Conservation (phyloP, 1,139 yeast genomes). For the Sugiyamaella pinicola region DNA sequence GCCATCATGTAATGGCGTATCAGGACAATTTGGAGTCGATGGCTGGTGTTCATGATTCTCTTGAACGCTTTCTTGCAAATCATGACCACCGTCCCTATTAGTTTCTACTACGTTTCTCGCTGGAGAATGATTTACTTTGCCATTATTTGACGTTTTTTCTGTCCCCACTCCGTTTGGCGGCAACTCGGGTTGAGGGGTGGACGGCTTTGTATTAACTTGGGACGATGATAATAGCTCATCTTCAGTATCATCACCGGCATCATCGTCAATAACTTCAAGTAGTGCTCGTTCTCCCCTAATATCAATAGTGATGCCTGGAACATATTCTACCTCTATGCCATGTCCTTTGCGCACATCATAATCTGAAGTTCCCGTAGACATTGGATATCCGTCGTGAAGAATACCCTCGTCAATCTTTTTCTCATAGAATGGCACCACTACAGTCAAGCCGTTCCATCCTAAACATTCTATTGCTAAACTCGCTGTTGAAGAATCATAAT, state of each 20-base stretch:
- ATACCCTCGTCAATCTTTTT: slow-evolving; percentile 12
- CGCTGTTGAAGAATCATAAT: slow-evolving; percentile 35
- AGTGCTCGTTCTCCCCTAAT: slow-evolving; percentile 61
- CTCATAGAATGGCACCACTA: slow-evolving; percentile 54
- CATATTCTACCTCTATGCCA: slow-evolving; percentile 55
- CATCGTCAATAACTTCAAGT: slow-evolving; percentile 53
- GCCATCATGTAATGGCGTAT: slow-evolving; percentile 4
- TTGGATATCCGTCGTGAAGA: slow-evolving; percentile 30
- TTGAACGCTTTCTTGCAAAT: too few relatives aligned
- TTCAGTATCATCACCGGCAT: slow-evolving; percentile 44
- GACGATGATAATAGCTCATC: slow-evolving; percentile 32
- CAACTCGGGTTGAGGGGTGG: slow-evolving; percentile 12
- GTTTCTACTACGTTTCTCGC: too few relatives aligned
- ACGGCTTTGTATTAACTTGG: slow-evolving; percentile 5
- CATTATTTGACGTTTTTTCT: too few relatives aligned
- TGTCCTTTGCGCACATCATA: slow-evolving; percentile 49
- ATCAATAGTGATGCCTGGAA: slow-evolving; percentile 61
- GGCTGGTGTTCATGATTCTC: not conserved
- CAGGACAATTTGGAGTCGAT: slow-evolving; percentile 16
- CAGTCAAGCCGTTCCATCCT: slow-evolving; percentile 71
- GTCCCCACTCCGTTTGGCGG: not conserved
- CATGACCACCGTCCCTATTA: too few relatives aligned
- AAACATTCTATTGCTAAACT: slow-evolving; percentile 53
- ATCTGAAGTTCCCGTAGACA: slow-evolving; percentile 43
- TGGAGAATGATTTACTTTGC: too few relatives aligned